Conservation (phyloP, 2,329 filamentous ascomycete species). For the Xylariaceae sp. region DNA sequence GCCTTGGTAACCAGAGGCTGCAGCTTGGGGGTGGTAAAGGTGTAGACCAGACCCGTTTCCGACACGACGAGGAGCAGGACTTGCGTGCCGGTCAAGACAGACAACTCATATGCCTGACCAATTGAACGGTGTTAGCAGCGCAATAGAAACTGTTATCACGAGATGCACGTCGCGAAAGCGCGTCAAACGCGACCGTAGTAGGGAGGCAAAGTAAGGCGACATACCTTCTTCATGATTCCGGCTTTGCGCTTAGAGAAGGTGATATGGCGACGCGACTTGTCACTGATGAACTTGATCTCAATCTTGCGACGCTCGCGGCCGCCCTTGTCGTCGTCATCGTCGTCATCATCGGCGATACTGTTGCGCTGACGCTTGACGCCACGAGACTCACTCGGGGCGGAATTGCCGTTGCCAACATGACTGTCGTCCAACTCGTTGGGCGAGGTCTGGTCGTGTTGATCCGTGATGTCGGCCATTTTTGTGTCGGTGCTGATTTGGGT, state of each 20-base stretch:
- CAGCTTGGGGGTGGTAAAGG: slow-evolving; percentile 96
- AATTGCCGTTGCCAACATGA: slow-evolving; percentile 71
- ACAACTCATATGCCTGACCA: slow-evolving; percentile 86
- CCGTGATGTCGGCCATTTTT: slow-evolving; percentile 73
- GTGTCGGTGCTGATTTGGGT: slow-evolving; percentile 24
- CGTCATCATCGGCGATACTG: slow-evolving; percentile 83
- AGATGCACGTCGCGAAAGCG: slow-evolving; percentile 12
- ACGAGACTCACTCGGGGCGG: slow-evolving; percentile 62
- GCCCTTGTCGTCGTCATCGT: slow-evolving; percentile 96
- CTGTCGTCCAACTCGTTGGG: slow-evolving; percentile 70
- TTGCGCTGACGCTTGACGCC: slow-evolving; percentile 87
- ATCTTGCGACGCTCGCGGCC: slow-evolving; percentile 98
- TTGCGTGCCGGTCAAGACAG: slow-evolving; percentile 95
- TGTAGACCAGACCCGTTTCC: slow-evolving; percentile 95
- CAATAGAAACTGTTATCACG: not conserved
- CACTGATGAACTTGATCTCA: slow-evolving; percentile 99
- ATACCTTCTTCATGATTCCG: slow-evolving; percentile 99
- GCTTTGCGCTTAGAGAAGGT: slow-evolving; percentile 99
- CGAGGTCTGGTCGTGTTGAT: slow-evolving; percentile 72
- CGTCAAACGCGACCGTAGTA: slow-evolving; percentile 10
- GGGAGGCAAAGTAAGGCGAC: slow-evolving; percentile 28
- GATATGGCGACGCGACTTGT: slow-evolving; percentile 98
- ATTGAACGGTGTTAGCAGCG: slow-evolving; percentile 17
- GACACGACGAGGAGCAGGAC: slow-evolving; percentile 94
- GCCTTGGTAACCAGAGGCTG: slow-evolving; percentile 97